A percentile compares a stretch with the other conserved stretches of the same genome.
phyloP scores from a whole-genome alignment of 169 alveolate genomes.

The Plasmodium inui region DNA sequence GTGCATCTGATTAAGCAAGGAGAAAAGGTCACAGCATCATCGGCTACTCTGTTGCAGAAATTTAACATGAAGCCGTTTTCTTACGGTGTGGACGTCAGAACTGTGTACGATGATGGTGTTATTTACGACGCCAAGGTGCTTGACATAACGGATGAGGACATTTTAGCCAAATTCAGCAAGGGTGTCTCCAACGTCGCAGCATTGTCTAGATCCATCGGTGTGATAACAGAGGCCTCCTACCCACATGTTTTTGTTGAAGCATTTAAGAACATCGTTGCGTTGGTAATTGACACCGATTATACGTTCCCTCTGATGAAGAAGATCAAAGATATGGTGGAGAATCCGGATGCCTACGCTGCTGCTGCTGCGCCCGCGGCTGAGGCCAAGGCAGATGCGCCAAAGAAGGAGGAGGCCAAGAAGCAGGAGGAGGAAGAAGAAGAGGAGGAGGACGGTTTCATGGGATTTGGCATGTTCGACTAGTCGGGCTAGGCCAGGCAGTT shows the following conservation, averaged over 20 bases:
- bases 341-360: constrained; percentile 92
- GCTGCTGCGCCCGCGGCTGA: constrained; percentile 90
- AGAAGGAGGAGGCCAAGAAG: constrained; percentile 84
- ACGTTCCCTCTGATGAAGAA: constrained; percentile 95
- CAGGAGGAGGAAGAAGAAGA: constrained; percentile 94
- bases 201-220: constrained; percentile 93
- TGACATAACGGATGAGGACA: constrained; percentile 94
- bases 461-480: constrained; percentile 92
- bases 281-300: constrained; percentile 94
- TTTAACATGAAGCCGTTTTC: constrained; percentile 97
- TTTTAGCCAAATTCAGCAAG: constrained; percentile 88
- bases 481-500: too few species aligned
- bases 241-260: constrained; percentile 96
- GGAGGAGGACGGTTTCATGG: constrained; percentile 97
- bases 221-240: constrained; percentile 95
- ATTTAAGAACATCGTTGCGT: constrained; percentile 96
- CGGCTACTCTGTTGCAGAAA: constrained; percentile 97
- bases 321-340: constrained; percentile 92
- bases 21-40: constrained; percentile 96
- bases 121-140: constrained; percentile 95
- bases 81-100: constrained; percentile 94
- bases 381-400: constrained; percentile 63
- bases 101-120: constrained; percentile 96
- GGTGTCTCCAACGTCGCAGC: constrained; percentile 95
- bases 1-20: constrained; percentile 95